Evolutionary conservation across 345 rosid genomes (phyloP).

Genomic region (sweet orange (Citrus sinensis)): DVS_A1.0 CM039166.1:19487501-19488000

Average conservation of each 20-base stretch:
- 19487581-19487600: constrained; percentile 68
- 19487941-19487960: constrained; percentile 32
- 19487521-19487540: constrained; percentile 83
- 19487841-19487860: constrained; percentile 40
- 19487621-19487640: constrained; percentile 89
- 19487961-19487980: constrained; percentile 54
- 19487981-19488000: constrained; percentile 49
- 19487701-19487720: constrained; percentile 63
- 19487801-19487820: constrained; percentile 71
- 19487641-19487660: constrained; percentile 80
- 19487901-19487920: constrained; percentile 66
- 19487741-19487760: constrained; percentile 87
- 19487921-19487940: constrained; percentile 75
- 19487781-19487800: constrained; percentile 82
- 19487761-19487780: constrained; percentile 55
- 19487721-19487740: constrained; percentile 76
- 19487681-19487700: constrained; percentile 55
- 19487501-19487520: constrained; percentile 85
- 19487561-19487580: constrained; percentile 93
- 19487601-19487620: constrained; percentile 93
- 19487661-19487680: constrained; percentile 66
- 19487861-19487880: constrained; percentile 48
- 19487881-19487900: constrained; percentile 44
- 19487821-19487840: constrained; percentile 52
- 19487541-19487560: constrained; percentile 92